Conservation (phyloP, 2,329 filamentous ascomycete species). For the Trichoderma sp. region DNA sequence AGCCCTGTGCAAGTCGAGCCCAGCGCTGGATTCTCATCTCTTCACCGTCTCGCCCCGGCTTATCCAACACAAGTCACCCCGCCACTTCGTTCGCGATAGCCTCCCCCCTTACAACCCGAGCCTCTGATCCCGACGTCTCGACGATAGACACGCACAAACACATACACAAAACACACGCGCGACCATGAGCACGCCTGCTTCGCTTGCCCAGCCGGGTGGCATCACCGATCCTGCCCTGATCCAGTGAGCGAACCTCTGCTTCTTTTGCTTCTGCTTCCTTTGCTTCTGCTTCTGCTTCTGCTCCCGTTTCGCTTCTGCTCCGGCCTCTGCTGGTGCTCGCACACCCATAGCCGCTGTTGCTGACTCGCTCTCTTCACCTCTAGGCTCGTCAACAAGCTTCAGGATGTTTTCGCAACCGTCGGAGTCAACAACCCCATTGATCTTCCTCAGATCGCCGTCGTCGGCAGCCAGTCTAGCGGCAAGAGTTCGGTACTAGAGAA, state of each 20-base stretch:
- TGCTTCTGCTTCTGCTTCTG: slow-evolving; percentile 5
- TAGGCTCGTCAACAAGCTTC: slow-evolving; percentile 94
- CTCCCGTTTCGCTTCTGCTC: neutral
- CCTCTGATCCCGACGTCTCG: neutral
- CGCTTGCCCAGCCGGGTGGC: slow-evolving; percentile 49
- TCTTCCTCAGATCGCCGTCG: slow-evolving; percentile 94
- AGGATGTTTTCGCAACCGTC: slow-evolving; percentile 98
- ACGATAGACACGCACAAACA: neutral
- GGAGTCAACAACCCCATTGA: slow-evolving; percentile 99
- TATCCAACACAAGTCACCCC: slow-evolving; percentile 15
- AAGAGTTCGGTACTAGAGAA: slow-evolving; percentile 99
- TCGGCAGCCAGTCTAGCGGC: slow-evolving; percentile 97
- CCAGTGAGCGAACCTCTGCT: slow-evolving; percentile 46
- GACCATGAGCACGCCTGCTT: slow-evolving; percentile 33
- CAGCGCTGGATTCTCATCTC: neutral
- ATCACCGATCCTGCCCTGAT: slow-evolving; percentile 66
- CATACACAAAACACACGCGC: neutral
- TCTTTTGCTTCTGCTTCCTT: neutral
- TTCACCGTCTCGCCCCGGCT: slow-evolving; percentile 18
- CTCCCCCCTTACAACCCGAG: neutral
- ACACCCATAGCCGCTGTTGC: neutral
- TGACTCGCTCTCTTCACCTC: slow-evolving; percentile 7
- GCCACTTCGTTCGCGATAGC: slow-evolving; percentile 17
- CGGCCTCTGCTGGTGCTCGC: slow-evolving; percentile 17
- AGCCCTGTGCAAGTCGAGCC: neutral